Evolutionary conservation across 1,284 basidiomycete genomes (phyloP).

Genomic region (Retiboletus flavoniger): DNA sequence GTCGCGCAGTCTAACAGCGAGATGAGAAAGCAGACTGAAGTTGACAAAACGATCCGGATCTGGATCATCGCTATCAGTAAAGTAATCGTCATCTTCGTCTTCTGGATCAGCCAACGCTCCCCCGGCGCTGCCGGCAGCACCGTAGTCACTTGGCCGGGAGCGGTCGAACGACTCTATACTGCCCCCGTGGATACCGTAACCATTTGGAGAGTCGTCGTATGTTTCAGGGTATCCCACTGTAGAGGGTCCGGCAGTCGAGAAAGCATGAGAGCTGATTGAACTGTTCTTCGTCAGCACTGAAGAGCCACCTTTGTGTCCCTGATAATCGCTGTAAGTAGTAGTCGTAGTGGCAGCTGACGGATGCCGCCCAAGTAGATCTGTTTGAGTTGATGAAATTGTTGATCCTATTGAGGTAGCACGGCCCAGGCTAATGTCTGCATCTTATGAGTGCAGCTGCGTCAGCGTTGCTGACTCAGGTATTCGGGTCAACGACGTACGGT

Average conservation of each 20-base stretch:
- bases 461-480: slow-evolving; percentile 2
- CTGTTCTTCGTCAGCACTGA: slow-evolving; percentile 15
- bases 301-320: slow-evolving; percentile 14
- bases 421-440: slow-evolving; percentile 20
- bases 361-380: slow-evolving; percentile 27
- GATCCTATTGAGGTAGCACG: slow-evolving; percentile 35
- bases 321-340: slow-evolving; percentile 25
- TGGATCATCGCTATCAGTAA: slow-evolving; percentile 69
- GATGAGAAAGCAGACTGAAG: slow-evolving; percentile 81
- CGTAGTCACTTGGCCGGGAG: slow-evolving; percentile 20
- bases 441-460: slow-evolving; percentile 13
- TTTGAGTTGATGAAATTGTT: slow-evolving; percentile 32
- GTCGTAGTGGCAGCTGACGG: slow-evolving; percentile 29
- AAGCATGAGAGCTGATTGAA: slow-evolving; percentile 21
- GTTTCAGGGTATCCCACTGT: slow-evolving; percentile 21
- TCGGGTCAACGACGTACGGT: slow-evolving; percentile 21
- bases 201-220: slow-evolving; percentile 23
- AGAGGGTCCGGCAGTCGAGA: slow-evolving; percentile 27
- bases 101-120: slow-evolving; percentile 45
- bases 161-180: slow-evolving; percentile 34
- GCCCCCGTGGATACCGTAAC: slow-evolving; percentile 10
- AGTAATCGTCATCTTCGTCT: slow-evolving; percentile 52
- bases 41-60: slow-evolving; percentile 83
- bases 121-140: slow-evolving; percentile 42
- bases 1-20: slow-evolving; percentile 85